Base-by-base conservation (phyloP, 148 eudicot genomes). In the Amaranthus hypochondriacus region DNA sequence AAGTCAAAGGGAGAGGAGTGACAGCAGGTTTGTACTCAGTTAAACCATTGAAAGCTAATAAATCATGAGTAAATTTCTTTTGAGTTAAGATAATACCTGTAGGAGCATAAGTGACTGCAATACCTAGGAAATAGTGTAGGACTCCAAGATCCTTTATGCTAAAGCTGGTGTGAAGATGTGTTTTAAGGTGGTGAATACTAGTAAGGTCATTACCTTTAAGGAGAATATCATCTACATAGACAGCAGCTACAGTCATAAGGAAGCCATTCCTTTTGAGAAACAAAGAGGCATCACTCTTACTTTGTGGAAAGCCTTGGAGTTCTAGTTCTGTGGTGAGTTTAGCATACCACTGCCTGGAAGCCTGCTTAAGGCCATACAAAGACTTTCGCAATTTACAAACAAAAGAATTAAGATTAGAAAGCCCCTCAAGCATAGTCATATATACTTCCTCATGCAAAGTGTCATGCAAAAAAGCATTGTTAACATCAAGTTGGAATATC, bases 331-430 rank as follows among this genome's bases (percentile, higher is more conserved):
- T 42, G 0, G 15, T 15, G 4, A 70, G 62, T 18, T 56, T 50
- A 11, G 6, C 39, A 50, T 6, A 72, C 77, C 77, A 66, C 6
- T 56, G 71, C 4, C 72, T 56, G 2, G 77, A 69, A 5, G 76
- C 69, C 54, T 68, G 71, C 5, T 68, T 68, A 0, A 51, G 56
- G 0, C 71, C 71, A 51, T 68, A 70, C 2, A 70, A 11, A 0
- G 73, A 14, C 8, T 70, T 70, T 4, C 2, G 0, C 0, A 70
- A 18, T 0, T 55, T 10, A 13, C 73, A 70, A 0, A 55, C 73
- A 55, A 18, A 18, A 18, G 54, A 56, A 10, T 5, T 3, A 12
- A 62, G 62, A 0, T 42, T 6, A 2, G 2, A 18, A 18, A 18
- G 18, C 18, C 18, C 18, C 18, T 18, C 18, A 18, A 0, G 18